Conservation (phyloP, 768 basidiomycete species). For the Leucosporidium scottii region DNA sequence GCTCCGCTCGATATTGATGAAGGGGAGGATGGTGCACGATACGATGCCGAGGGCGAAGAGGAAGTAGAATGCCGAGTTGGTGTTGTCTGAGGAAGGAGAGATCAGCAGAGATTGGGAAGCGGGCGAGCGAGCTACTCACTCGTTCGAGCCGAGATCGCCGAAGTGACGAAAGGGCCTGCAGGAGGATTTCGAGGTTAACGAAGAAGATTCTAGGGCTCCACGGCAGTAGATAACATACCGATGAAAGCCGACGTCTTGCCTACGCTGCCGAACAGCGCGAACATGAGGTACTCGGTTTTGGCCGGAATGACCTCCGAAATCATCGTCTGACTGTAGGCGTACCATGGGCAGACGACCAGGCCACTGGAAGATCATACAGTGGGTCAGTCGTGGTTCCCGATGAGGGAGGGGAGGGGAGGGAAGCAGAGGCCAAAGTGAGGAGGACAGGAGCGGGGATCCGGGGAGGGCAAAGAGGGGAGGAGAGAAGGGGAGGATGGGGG, state of each 20-base stretch:
- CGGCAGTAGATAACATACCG: no score
- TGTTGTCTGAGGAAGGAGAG: background rate
- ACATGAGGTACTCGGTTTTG: constrained; percentile 41
- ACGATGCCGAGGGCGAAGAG: background rate
- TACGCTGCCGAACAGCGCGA: constrained; percentile 39
- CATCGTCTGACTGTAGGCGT: constrained; percentile 36
- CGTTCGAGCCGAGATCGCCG: constrained; percentile 26
- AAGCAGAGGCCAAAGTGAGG: background rate
- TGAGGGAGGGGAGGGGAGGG: background rate
- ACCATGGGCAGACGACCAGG: constrained; percentile 39
- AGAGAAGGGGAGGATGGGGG: no score
- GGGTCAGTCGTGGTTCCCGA: background rate
- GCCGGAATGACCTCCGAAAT: constrained; percentile 39
- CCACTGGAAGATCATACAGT: constrained; percentile 7
- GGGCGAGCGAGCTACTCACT: no score
- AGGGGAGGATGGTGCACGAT: background rate
- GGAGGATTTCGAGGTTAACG: no score
- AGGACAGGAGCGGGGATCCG: no score
- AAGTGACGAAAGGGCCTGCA: constrained; percentile 6
- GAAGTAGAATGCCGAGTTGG: background rate
- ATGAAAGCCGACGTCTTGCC: background rate
- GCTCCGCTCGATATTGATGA: background rate
- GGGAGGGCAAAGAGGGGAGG: no score
- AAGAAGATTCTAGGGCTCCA: no score
- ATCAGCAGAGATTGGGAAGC: no score